Conservation (phyloP, 192 early-diverging fungal genomes). For the Backusella tarrabulga region DNA sequence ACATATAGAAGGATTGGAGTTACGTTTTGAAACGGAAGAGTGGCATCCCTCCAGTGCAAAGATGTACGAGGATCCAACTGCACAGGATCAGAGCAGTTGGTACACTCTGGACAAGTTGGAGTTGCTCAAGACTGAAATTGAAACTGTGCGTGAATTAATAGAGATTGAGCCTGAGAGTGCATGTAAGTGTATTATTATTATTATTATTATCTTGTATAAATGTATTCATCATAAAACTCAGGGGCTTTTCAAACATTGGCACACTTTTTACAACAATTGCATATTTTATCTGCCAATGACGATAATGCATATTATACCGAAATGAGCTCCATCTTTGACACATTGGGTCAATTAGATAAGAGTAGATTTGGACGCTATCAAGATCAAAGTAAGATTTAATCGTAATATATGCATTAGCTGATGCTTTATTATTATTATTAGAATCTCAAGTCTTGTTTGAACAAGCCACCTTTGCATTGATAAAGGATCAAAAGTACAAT, state of each 20-base stretch:
- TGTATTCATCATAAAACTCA: conserved; percentile 9
- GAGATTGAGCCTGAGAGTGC: conserved; percentile 83
- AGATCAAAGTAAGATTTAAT: conserved; percentile 46
- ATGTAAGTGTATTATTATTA: conserved; percentile 50
- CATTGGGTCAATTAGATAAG: conserved; percentile 53
- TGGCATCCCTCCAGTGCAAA: not conserved
- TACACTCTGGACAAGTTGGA: conserved; percentile 34
- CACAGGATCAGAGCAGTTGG: conserved; percentile 24
- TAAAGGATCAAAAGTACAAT: not conserved
- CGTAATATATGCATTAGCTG: not conserved
- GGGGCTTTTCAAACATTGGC: conserved; percentile 60
- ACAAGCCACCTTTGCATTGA: not conserved
- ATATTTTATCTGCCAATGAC: conserved; percentile 31
- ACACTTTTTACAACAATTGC: conserved; percentile 46
- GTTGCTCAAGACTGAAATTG: conserved; percentile 58
- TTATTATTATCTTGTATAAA: not conserved
- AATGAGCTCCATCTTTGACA: conserved; percentile 44
- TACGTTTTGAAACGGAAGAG: not conserved
- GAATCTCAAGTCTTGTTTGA: not conserved
- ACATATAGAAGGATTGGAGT: not conserved
- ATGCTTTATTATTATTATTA: not conserved
- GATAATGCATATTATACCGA: conserved; percentile 24
- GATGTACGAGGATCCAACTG: conserved; percentile 7
- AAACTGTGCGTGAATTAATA: conserved; percentile 61
- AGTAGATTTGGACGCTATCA: conserved; percentile 54